Conservation (phyloP, 305 asterid genomes). For the Fraxinus xanthoxyloides region DNA sequence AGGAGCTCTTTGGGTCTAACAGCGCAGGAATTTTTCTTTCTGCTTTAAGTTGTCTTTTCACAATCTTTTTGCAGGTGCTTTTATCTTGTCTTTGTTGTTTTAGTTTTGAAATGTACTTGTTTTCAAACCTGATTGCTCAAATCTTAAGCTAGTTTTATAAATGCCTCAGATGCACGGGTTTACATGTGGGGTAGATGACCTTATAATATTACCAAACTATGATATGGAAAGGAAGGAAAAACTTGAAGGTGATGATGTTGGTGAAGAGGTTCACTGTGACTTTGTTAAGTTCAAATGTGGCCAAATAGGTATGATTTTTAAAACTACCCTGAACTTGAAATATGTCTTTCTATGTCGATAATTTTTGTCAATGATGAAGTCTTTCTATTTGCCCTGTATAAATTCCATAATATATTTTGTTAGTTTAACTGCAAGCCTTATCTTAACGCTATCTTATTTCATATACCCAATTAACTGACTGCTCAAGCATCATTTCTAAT, state of each 20-base stretch:
- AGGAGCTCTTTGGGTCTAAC: conserved; percentile 89
- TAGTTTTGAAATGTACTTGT: conserved; percentile 11
- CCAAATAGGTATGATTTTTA: conserved; percentile 59
- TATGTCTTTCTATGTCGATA: conserved; percentile 4
- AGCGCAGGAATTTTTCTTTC: conserved; percentile 92
- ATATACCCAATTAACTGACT: not conserved
- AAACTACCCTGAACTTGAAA: not conserved
- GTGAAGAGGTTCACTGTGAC: conserved; percentile 92
- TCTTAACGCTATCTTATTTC: not conserved
- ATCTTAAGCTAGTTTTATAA: conserved; percentile 16
- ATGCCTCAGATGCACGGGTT: conserved; percentile 74
- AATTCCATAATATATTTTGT: not conserved
- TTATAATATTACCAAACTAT: conserved; percentile 69
- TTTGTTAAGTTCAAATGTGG: conserved; percentile 83
- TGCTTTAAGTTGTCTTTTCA: conserved; percentile 82
- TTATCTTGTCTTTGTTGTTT: conserved; percentile 16
- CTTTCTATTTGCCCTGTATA: not conserved
- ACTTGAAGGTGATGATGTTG: conserved; percentile 93
- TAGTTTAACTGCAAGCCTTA: conserved; percentile 11
- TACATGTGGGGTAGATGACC: conserved; percentile 97
- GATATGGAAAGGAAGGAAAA: conserved; percentile 78
- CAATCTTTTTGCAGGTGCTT: conserved; percentile 85
- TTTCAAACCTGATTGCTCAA: conserved; percentile 18
- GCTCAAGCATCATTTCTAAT: not conserved
- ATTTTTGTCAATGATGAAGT: not conserved